A percentile compares a stretch with the other conserved stretches of the same genome.
Conservation (phyloP, 2,329 filamentous ascomycete genomes). For the Nemania sp. region DNA sequence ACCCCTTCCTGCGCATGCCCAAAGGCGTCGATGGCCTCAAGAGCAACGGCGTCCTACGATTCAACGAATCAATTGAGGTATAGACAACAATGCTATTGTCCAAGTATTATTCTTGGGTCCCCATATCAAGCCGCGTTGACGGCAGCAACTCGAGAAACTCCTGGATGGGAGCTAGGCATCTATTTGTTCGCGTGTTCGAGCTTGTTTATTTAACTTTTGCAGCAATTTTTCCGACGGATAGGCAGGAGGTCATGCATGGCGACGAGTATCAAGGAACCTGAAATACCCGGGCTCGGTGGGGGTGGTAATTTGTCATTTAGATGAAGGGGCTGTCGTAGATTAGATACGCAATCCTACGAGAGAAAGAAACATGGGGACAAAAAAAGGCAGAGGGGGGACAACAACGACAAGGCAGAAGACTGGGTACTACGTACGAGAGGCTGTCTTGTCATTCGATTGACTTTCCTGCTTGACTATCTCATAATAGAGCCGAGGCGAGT, state of each 20-base stretch:
- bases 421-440: not conserved
- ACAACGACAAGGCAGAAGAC: not conserved
- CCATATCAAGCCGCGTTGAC: not conserved
- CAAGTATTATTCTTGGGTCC: not conserved
- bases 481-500: not conserved
- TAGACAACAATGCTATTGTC: conserved; percentile 40
- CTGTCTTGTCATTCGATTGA: not conserved
- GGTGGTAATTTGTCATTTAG: not conserved
- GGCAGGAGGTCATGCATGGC: not conserved
- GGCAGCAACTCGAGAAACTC: not conserved
- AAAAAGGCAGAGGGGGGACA: not conserved
- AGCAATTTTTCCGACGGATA: not conserved
- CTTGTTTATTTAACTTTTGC: not conserved
- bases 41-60: conserved; percentile 84
- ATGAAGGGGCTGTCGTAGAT: not conserved
- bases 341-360: not conserved
- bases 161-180: not conserved
- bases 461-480: not conserved
- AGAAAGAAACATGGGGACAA: not conserved
- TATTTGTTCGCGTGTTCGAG: no score
- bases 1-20: conserved; percentile 66
- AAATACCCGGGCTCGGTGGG: conserved; percentile 3
- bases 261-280: not conserved
- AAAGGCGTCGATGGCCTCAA: conserved; percentile 88
- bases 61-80: conserved; percentile 88